Conservation (phyloP, 2,329 filamentous ascomycete species). For the Colletotrichum musae region DNA sequence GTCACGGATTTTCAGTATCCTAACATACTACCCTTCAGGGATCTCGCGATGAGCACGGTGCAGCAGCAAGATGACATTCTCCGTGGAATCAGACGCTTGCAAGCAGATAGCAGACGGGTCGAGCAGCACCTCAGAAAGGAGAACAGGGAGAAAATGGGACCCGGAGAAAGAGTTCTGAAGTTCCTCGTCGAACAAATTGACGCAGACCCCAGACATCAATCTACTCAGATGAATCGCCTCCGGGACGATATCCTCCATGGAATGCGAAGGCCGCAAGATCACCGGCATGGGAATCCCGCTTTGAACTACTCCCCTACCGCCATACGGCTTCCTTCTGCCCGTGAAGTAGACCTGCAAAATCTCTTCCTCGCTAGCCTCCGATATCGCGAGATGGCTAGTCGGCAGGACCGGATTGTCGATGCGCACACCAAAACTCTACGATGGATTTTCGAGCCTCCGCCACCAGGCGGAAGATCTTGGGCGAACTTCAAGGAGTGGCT, state of each 20-base stretch:
- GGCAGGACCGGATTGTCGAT: neutral
- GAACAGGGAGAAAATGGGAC: neutral
- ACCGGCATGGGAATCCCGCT: neutral
- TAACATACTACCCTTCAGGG: neutral
- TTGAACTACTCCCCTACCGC: neutral
- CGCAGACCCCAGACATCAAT: too few relatives aligned
- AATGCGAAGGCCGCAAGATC: neutral
- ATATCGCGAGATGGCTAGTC: conserved; percentile 4
- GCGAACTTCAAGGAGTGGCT: conserved; percentile 1
- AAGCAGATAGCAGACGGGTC: neutral
- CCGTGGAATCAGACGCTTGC: neutral
- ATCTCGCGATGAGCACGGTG: neutral
- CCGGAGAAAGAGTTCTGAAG: too few relatives aligned
- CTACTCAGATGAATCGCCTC: too few relatives aligned
- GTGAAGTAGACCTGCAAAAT: neutral
- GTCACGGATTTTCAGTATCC: too few relatives aligned
- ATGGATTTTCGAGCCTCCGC: neutral
- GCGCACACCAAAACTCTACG: neutral
- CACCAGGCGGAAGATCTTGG: neutral
- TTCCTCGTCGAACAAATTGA: too few relatives aligned
- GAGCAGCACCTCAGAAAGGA: too few relatives aligned
- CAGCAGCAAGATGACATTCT: neutral
- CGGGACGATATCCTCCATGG: too few relatives aligned
- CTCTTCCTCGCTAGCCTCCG: neutral
- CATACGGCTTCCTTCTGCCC: neutral